Conservation (phyloP, 1,139 yeast species). For the Suhomyces bokatorum region DNA sequence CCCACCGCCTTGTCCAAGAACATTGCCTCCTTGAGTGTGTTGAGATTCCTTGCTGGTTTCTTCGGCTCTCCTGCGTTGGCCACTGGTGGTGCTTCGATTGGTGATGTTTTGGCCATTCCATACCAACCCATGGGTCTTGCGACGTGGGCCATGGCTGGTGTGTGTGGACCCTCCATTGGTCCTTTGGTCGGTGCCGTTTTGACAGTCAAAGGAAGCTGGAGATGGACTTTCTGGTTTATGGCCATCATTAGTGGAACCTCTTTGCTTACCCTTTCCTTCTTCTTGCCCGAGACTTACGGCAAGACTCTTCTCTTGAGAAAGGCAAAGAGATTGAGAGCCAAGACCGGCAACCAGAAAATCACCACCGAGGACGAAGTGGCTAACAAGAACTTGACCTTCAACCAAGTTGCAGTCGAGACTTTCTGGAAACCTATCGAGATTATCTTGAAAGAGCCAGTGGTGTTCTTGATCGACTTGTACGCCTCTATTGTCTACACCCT, state of each 20-base stretch:
- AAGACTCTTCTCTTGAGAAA: conserved; percentile 37
- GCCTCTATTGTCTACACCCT: conserved; percentile 55
- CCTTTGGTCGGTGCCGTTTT: conserved; percentile 39
- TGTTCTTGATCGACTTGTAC: conserved; percentile 49
- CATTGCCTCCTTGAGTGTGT: conserved; percentile 33
- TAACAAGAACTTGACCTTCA: conserved; percentile 18
- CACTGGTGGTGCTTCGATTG: conserved; percentile 40
- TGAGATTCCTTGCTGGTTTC: conserved; percentile 36
- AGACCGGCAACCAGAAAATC: conserved; percentile 36
- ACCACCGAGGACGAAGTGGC: conserved; percentile 34
- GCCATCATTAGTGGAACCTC: conserved; percentile 31
- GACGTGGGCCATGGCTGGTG: conserved; percentile 37
- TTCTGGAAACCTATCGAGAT: conserved; percentile 53
- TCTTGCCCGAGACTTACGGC: conserved; percentile 39
- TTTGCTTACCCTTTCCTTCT: conserved; percentile 26
- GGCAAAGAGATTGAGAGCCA: conserved; percentile 36
- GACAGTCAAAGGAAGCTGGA: conserved; percentile 32
- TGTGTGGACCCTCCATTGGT: conserved; percentile 40
- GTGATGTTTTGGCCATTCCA: conserved; percentile 29
- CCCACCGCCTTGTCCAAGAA: conserved; percentile 30
- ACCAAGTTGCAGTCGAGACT: conserved; percentile 35
- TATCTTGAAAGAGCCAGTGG: conserved; percentile 45
- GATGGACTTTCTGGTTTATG: conserved; percentile 45
- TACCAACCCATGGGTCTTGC: conserved; percentile 37
- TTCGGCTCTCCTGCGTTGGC: conserved; percentile 41